These are phyloP conservation scores for Zasmidium citrigriseum DNA, from an alignment of 2,329 filamentous ascomycete species.

Conservation along the genomic window DNA sequence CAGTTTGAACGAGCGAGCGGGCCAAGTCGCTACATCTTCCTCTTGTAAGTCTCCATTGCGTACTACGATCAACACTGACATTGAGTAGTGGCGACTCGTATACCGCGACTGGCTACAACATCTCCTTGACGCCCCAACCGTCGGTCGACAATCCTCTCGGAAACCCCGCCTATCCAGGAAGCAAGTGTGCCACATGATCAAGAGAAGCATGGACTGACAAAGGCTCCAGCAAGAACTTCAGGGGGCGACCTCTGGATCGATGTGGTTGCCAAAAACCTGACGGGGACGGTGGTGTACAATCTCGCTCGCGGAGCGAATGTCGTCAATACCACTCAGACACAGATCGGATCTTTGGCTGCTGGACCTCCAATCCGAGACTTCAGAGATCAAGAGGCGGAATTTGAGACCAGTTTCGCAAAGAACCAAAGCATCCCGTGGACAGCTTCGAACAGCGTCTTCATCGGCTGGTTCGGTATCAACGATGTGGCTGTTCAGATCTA, in stretches of 20 bases:
- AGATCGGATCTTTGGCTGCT: neutral
- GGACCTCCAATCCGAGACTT: conserved; percentile 6
- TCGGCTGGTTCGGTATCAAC: conserved; percentile 15
- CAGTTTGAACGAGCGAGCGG: neutral
- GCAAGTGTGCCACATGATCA: neutral
- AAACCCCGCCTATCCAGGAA: conserved; percentile 8
- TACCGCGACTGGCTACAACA: neutral
- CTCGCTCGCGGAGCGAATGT: conserved; percentile 7
- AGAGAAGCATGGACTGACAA: neutral
- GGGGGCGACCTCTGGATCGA: conserved; percentile 13
- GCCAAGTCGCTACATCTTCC: neutral
- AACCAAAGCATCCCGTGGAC: conserved; percentile 7
- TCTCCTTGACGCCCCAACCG: neutral
- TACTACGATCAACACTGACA: neutral
- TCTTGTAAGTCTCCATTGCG: neutral
- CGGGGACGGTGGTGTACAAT: conserved; percentile 7
- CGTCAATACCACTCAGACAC: conserved; percentile 5
- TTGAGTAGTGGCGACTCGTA: neutral
- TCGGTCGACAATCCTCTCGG: conserved; percentile 3
- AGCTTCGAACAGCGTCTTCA: conserved; percentile 12
- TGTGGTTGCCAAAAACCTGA: conserved; percentile 1
- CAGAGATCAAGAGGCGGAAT: conserved; percentile 5
- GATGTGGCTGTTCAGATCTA: conserved; percentile 10
- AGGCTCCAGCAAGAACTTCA: conserved; percentile 1
- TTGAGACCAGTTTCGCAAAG: neutral